phyloP scores from a whole-genome alignment of 2,329 filamentous ascomycete genomes.

The Endoconidiophora polonica region DNA sequence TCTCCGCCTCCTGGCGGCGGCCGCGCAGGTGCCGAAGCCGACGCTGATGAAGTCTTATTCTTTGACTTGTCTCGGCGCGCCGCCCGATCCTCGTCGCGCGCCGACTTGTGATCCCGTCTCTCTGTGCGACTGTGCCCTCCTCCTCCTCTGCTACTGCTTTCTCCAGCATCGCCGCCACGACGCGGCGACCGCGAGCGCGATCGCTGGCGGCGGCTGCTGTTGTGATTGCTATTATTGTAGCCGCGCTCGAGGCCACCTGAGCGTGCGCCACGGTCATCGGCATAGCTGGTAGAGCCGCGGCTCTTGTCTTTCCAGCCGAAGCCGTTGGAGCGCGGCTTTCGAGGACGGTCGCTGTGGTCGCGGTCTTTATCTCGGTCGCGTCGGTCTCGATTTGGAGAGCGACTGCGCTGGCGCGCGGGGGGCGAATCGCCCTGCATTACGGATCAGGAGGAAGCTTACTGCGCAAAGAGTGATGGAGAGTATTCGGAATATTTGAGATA shows the following conservation, averaged over 20 bases:
- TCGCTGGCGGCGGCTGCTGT: slow-evolving; percentile 14
- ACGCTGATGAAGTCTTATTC: slow-evolving; percentile 21
- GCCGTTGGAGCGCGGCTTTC: slow-evolving; percentile 20
- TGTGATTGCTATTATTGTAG: not conserved
- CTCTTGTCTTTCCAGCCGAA: slow-evolving; percentile 40
- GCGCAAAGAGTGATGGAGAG: no score
- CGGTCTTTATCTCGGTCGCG: slow-evolving; percentile 35
- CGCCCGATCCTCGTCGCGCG: slow-evolving; percentile 19
- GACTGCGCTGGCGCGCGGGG: not conserved
- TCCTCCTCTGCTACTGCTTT: not conserved
- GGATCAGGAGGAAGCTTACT: no score
- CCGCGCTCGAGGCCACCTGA: slow-evolving; percentile 23
- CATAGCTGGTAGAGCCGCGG: slow-evolving; percentile 25
- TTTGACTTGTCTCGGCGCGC: slow-evolving; percentile 19
- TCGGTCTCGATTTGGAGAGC: slow-evolving; percentile 24
- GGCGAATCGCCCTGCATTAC: no score
- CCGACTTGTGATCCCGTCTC: not conserved
- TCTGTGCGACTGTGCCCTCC: not conserved
- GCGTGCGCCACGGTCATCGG: slow-evolving; percentile 20
- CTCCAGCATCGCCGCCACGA: not conserved
- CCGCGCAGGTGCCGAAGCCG: slow-evolving; percentile 14
- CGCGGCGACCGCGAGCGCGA: slow-evolving; percentile 4
- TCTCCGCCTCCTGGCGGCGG: slow-evolving; percentile 26
- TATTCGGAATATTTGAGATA: no score
- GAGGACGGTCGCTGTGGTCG: slow-evolving; percentile 17